Evolutionary conservation across 139 green algal species (phyloP).

Genomic region (Micractinium sp.): DNA sequence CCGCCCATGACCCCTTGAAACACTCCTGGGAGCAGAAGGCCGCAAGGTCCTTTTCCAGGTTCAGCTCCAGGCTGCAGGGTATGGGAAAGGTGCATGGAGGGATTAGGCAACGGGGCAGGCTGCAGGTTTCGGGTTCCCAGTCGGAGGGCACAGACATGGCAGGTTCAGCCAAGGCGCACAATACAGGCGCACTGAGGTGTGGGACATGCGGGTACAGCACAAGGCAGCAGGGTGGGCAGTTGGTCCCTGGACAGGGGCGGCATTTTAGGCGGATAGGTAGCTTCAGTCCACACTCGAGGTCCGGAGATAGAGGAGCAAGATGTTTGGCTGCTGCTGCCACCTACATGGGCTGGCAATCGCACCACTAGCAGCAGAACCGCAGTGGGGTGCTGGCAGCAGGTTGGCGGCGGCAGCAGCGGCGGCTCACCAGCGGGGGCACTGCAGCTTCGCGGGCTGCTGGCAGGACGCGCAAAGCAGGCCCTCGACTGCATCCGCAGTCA

Average conservation of each 20-base stretch:
- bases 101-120: background rate
- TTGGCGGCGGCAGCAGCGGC: no score
- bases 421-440: conserved; percentile 89
- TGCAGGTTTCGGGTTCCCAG: no score
- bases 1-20: conserved; percentile 89
- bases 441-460: conserved; percentile 80
- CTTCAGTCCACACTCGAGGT: background rate
- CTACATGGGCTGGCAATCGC: no score
- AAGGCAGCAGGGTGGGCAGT: no score
- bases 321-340: background rate
- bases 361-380: background rate
- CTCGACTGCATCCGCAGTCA: background rate
- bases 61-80: conserved; percentile 64
- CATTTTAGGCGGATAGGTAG: no score
- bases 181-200: no score
- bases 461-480: conserved; percentile 66
- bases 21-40: conserved; percentile 95
- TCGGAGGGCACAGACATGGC: no score
- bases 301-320: background rate
- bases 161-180: no score
- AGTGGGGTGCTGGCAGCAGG: background rate
- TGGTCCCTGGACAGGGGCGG: no score
- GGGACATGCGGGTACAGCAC: no score
- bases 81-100: background rate
- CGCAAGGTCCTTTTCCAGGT: conserved; percentile 71